phyloP scores from a whole-genome alignment of 352 stramenopile genomes.

The Phytophthora parvispora region DNA sequence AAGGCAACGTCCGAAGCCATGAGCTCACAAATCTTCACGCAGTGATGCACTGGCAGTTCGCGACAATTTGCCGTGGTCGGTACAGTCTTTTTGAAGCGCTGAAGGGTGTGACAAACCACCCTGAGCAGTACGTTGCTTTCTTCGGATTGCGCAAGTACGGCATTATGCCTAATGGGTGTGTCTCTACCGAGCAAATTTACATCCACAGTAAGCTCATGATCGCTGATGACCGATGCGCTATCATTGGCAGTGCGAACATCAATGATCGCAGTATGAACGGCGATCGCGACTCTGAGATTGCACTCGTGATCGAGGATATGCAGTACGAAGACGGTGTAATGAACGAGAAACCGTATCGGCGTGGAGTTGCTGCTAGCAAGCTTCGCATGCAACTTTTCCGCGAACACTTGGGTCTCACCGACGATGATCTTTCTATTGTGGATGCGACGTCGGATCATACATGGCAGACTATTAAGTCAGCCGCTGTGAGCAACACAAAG shows the following conservation, averaged over 20 bases:
- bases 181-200: constrained; percentile 93
- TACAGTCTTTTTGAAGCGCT: constrained; percentile 85
- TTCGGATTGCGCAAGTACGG: constrained; percentile 89
- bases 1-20: constrained; percentile 86
- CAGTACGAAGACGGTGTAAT: constrained; percentile 83
- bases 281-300: constrained; percentile 91
- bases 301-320: constrained; percentile 86
- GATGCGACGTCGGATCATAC: constrained; percentile 73
- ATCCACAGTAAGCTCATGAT: constrained; percentile 94
- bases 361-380: constrained; percentile 67
- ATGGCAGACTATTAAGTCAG: constrained; percentile 69
- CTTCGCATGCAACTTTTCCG: constrained; percentile 86
- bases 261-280: constrained; percentile 97
- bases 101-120: constrained; percentile 64
- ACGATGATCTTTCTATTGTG: constrained; percentile 62
- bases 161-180: constrained; percentile 80
- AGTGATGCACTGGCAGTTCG: constrained; percentile 93
- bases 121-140: constrained; percentile 86
- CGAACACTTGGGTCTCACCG: constrained; percentile 79
- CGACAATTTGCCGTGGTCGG: constrained; percentile 83
- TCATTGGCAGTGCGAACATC: constrained; percentile 96
- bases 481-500: constrained; percentile 75
- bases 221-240: constrained; percentile 90
- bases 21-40: constrained; percentile 88
- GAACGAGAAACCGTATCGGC: constrained; percentile 77